phyloP scores from a whole-genome alignment of 129 eudicot genomes.

The Cynara cardunculus region DNA sequence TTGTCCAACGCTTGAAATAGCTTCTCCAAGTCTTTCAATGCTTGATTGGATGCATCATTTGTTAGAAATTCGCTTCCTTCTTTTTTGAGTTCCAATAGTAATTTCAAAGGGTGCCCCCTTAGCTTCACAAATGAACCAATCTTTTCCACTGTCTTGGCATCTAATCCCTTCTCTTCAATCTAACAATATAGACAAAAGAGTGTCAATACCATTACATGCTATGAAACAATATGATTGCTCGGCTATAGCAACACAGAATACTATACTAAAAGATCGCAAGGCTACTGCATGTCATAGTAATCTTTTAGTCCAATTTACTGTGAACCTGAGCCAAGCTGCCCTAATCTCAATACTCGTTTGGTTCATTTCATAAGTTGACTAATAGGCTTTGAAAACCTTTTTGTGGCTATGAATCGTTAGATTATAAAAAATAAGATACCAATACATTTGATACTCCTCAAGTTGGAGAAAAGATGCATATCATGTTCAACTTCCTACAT shows the following conservation, averaged over 20 bases:
- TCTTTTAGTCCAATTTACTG: no score
- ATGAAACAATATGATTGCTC: neutral
- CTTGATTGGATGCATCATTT: slow-evolving; percentile 52
- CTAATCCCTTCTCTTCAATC: slow-evolving; percentile 87
- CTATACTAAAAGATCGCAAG: neutral
- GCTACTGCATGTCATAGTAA: no score
- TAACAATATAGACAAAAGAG: slow-evolving; percentile 5
- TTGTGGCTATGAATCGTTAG: no score
- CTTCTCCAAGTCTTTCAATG: slow-evolving; percentile 73
- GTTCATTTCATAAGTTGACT: no score
- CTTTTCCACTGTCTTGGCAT: slow-evolving; percentile 56
- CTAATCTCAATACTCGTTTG: no score
- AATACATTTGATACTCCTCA: no score
- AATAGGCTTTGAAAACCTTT: no score
- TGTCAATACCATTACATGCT: neutral
- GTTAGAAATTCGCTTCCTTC: slow-evolving; percentile 61
- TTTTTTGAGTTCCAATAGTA: slow-evolving; percentile 52
- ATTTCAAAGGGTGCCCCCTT: slow-evolving; percentile 64
- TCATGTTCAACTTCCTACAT: no score
- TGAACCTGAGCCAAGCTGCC: no score
- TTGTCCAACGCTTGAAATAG: slow-evolving; percentile 67
- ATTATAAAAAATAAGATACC: no score
- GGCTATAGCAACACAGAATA: neutral
- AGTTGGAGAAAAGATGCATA: no score
- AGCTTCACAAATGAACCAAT: slow-evolving; percentile 68